Evolutionary conservation across 2,329 filamentous ascomycete genomes (phyloP), one percentile per base, ranked within the genome.

Genomic region (Microcyclospora tardicrescens): DNA sequence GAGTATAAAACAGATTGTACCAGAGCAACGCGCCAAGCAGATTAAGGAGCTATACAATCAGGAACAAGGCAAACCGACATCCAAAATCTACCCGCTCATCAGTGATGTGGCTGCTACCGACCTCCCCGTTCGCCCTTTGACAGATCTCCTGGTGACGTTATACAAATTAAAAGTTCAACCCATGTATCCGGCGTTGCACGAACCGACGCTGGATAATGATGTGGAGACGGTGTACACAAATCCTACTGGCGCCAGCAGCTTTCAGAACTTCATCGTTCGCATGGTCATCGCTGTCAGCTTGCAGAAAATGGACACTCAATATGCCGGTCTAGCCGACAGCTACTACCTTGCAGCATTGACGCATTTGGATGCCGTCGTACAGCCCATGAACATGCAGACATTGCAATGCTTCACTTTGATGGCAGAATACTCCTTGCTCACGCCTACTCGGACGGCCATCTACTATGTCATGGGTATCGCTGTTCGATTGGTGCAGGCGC

Each of bases 201-300:
- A 96, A 57, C 79, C 77, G 15, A 75, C 77, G 10, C 83, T 96
- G 45, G 71, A 74, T 16, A 67, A 72, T 44, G 84, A 93, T 44
- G 67, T 95, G 28, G 75, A 93, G 40, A 79, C 81, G 24, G 85
- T 94, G 3, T 93, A 89, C 55, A 69, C 73, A 44, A 82, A 82
- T 36, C 80, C 78, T 39, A 71, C 65, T 5, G 83, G 93, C 50
- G 52, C 54, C 8, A 46, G 49, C n/a, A 71, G 85, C 0, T 89
- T 87, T 58, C 79, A 87, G 55, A 86, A 91, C 52, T 96, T 95
- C 53, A 75, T 89, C 33, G 66, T 93, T 36, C 79, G 84, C 41
- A 87, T 96, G 76, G 84, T 95, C 38, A 78, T 96, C 54, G 89
- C 91, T 24, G 93, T 95, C 54, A 89, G 85, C 58, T 74, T 96